A percentile compares a stretch with the other conserved stretches of the same genome.
Conservation (phyloP, 73 alveolate species). For the Paraurostyla sp. region DNA sequence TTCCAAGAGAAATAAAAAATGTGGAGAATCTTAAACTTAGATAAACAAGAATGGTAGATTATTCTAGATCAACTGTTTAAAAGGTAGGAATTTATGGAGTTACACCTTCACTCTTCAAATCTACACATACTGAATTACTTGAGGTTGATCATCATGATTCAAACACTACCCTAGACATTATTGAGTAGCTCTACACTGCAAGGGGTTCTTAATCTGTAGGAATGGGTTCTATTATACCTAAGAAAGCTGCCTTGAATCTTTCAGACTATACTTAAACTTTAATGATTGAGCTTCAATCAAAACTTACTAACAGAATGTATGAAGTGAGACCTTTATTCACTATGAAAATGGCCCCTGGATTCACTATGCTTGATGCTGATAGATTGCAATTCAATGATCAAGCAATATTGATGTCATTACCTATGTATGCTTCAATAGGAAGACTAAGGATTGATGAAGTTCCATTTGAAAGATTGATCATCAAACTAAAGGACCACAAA, state of each 20-base stretch:
- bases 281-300: not conserved
- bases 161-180: slow-evolving; percentile 63
- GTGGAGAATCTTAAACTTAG: not conserved
- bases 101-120: slow-evolving; percentile 66
- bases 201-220: slow-evolving; percentile 82
- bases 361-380: slow-evolving; percentile 3
- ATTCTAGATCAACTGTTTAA: not conserved
- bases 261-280: not conserved
- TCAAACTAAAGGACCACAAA: slow-evolving; percentile 44
- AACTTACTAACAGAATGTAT: not conserved
- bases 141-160: slow-evolving; percentile 25
- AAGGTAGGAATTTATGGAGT: slow-evolving; percentile 62
- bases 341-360: slow-evolving; percentile 20
- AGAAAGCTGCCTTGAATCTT: not conserved
- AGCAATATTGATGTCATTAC: not conserved
- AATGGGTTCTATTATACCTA: slow-evolving; percentile 26
- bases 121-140: slow-evolving; percentile 64
- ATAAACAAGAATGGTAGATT: not conserved
- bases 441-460: not conserved
- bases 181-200: slow-evolving; percentile 81
- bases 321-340: slow-evolving; percentile 19
- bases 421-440: slow-evolving; percentile 26
- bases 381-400: not conserved
- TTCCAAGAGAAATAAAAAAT: not conserved
- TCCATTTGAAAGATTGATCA: slow-evolving; percentile 17